Evolutionary conservation across 768 basidiomycete species (phyloP), one percentile per base, ranked within the genome.

Genomic region (Hirschioporus abietinus): DNA sequence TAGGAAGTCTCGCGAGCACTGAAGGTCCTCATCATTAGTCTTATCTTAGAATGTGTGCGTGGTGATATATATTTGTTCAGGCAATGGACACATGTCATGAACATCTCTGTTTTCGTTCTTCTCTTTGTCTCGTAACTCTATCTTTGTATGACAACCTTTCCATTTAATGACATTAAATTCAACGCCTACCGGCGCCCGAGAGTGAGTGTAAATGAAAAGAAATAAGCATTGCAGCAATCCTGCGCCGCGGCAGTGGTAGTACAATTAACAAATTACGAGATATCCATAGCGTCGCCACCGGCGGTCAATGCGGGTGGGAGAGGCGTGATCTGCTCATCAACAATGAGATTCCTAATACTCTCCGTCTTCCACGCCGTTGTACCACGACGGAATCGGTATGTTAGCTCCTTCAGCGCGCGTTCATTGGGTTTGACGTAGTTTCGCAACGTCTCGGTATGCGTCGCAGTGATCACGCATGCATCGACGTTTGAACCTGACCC

Each of bases 401-500:
- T 71, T 27, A 69, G 69, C 77, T 94, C 92, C 75, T 95, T 93
- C 76, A 86, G 79, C 25, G 87, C 90, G 7, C 94, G 86, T 71
- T 90, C 84, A 75, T 95, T 96, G 1, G 97, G 97, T 82, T 85
- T 95, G 77, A 92, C 89, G 74, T 91, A 92, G 80, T 98, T 98
- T 68, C 97, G 86, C 67, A 98, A 80, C 92, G 92, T 96, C 77
- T 97, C 95, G 0, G 95, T 96, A 68, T 88, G 81, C 62, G 83
- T 79, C 60, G 90, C 88, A 4, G 93, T 95, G 78, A 99, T 96
- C 71, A 99, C 86, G 76, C 96, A 96, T 0, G 95, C 96, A 76
- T 99, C 97, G 72, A 99, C 87, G 75, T 99, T 99, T n/a, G 93
- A 95, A 58, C 97, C 97, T 0, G 96, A 98, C 3, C 97, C 97